Evolutionary conservation across 495 filamentous ascomycete genomes (phyloP), one percentile per base, ranked within the genome.

Genomic region (Penicillium dipodomyicola): DNA sequence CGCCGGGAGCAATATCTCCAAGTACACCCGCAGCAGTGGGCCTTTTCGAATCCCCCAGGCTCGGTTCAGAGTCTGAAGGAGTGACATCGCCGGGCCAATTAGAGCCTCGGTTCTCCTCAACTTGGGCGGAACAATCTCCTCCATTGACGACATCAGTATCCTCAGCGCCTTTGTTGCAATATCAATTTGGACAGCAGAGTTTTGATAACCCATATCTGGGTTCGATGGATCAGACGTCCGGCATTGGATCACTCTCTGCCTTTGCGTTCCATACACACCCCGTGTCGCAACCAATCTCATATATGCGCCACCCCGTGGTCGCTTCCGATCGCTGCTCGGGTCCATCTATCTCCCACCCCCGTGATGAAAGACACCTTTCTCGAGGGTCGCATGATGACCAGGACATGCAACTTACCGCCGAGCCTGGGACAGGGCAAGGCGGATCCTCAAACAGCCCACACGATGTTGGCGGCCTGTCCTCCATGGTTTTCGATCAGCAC

Each of bases 241-340:
- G 65, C 10, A 58, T 76, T n/a, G 53, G 63, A 5, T 64, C 67
- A n/a, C 58, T 74, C 1, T 63, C 67, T 20, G 54, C 60, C 2
- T 72, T 77, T 45, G 57, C 58, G 6, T 72, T 74, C 32, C 65
- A 64, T 5, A 51, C 67, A n/a, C 69, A 54, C 40, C 57, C 67
- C 0, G 63, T 72, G 0, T 72, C 74, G 1, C 71, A 71, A 43
- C 69, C 73, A 19, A 62, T 67, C 10, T 77, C 72, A 2, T 73
- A 71, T 44, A 63, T 77, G 54, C 73, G 72, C 7, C 69, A 71
- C 15, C 60, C 71, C 6, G 17, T 62, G 1, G 67, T 68, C 41
- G 45, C 43, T 9, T 37, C 63, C 1, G 46, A 47, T 2, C 57
- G 55, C 25, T 15, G 53, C 7, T 30, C 65, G n/a, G 52, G 58